Evolutionary conservation across 768 basidiomycete genomes (phyloP).

Genomic region (Leccinum olivaceopallidum): DNA sequence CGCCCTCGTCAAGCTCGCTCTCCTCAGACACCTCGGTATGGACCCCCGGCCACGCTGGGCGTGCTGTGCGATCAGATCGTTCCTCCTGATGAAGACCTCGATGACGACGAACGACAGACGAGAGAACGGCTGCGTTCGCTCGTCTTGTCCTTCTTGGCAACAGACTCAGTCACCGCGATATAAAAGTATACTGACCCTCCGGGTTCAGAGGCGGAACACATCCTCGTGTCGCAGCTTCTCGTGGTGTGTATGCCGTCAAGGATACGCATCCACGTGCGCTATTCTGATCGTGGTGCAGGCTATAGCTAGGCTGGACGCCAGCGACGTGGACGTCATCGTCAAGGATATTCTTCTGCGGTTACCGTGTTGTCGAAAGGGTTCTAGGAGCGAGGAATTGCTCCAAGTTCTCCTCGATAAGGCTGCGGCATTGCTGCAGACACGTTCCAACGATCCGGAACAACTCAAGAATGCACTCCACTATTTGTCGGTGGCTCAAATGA

Average conservation of each 20-base stretch:
- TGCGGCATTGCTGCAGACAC: slow-evolving; percentile 32
- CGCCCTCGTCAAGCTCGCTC: slow-evolving; percentile 55
- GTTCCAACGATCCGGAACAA: slow-evolving; percentile 31
- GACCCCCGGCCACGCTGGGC: slow-evolving; percentile 60
- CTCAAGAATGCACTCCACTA: slow-evolving; percentile 43
- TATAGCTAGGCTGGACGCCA: slow-evolving; percentile 42
- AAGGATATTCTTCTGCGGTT: slow-evolving; percentile 54
- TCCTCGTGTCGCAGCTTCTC: slow-evolving; percentile 48
- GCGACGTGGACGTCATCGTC: slow-evolving; percentile 48
- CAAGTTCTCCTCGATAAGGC: slow-evolving; percentile 41
- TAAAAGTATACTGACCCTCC: slow-evolving; percentile 43
- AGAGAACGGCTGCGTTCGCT: slow-evolving; percentile 58
- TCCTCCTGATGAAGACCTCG: slow-evolving; percentile 48
- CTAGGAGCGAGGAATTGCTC: slow-evolving; percentile 42
- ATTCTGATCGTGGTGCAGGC: slow-evolving; percentile 39
- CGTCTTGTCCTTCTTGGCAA: slow-evolving; percentile 59
- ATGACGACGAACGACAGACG: slow-evolving; percentile 58
- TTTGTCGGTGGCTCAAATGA: slow-evolving; percentile 45
- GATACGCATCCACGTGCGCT: not conserved
- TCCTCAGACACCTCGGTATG: slow-evolving; percentile 63
- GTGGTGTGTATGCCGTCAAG: slow-evolving; percentile 40
- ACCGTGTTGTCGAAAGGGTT: slow-evolving; percentile 40
- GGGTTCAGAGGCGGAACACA: slow-evolving; percentile 46
- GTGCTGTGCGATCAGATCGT: slow-evolving; percentile 71
- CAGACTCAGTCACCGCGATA: slow-evolving; percentile 49